These are phyloP conservation scores for Pezizomycotina sp. DNA, from an alignment of 2,329 filamentous ascomycete genomes.

Conservation along the genomic window DNA sequence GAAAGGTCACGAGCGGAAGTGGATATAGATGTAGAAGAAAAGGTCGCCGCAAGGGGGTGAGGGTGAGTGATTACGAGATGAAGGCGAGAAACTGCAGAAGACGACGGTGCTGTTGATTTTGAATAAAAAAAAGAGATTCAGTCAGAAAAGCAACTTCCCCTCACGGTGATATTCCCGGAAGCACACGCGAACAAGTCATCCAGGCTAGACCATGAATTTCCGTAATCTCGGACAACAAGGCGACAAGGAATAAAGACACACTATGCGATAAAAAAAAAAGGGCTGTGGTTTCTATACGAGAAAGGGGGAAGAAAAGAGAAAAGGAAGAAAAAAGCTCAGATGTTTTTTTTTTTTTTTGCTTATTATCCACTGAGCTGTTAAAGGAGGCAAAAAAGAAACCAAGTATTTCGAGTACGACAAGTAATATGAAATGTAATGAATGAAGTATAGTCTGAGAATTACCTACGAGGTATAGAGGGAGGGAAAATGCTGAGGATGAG, in stretches of 20 bases:
- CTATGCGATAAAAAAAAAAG: not conserved
- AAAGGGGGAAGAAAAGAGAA: not conserved
- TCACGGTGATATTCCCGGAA: no score
- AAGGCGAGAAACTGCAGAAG: not conserved
- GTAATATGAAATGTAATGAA: no score
- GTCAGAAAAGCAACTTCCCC: constrained; percentile 19
- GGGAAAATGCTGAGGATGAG: no score
- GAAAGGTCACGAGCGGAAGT: constrained; percentile 11
- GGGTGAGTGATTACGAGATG: constrained; percentile 2
- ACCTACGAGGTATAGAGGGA: no score
- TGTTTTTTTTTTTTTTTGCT: no score
- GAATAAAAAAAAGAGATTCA: constrained; percentile 5
- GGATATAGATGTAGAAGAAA: constrained; percentile 1
- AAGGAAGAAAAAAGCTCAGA: constrained; percentile 5
- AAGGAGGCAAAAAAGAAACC: no score
- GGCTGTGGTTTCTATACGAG: not conserved
- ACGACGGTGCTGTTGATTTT: constrained; percentile 12
- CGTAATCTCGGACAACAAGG: constrained; percentile 2
- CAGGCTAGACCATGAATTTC: constrained; percentile 7
- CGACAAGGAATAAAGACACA: not conserved
- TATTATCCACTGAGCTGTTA: no score
- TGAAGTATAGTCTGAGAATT: no score
- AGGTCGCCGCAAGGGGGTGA: constrained; percentile 2
- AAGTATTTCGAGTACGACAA: no score
- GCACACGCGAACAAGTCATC: constrained; percentile 17